Base-by-base conservation (phyloP, 768 basidiomycete species). In the Daedaleopsis sinensis region DNA sequence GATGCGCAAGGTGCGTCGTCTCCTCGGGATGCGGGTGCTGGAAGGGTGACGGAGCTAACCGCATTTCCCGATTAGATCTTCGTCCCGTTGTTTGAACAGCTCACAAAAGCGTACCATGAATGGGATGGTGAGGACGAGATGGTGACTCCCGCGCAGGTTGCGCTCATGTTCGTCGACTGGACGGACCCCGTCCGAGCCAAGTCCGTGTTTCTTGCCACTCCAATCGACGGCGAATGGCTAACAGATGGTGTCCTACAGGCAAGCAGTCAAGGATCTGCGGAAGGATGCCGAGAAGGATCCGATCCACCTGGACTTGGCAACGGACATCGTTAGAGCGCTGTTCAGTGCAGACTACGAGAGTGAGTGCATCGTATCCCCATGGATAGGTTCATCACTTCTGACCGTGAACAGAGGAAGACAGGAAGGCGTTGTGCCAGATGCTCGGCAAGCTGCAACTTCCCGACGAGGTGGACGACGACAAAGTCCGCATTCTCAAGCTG, bases 161-260 rank as follows among this genome's bases (percentile, higher is more conserved):
- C 86, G 0, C 76, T 87, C n/a, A 82, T 95, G 74, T 81, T 96
- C 68, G 80, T 89, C 2, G 93, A 95, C 65, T 96, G 94, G 94
- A 92, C 90, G 4, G 89, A 96, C 70, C 90, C 93, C 0, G 80
- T 84, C 68, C 93, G 91, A 68, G 82, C 83, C 38, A 81, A 84
- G 69, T 83, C 68, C 78, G 79, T 75, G 70, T 75, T 77, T 15
- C 12, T 4, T n/a, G 15, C 27, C 48, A 11, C 5, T 13, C 38
- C 16, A 65, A 16, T 66, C 56, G 36, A 68, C 59, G 11, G 23
- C 13, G 21, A 4, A 23, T 38, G 16, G n/a, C 60, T 62, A 5
- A 55, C 49, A 42, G 35, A 24, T 19, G n/a, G 49, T 21, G 24
- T 46, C 11, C 6, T 9, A 11, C 19, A 55, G 60, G 21, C 57